Base-by-base conservation (phyloP, 768 basidiomycete species). In the Hypholoma fasciculare region DNA sequence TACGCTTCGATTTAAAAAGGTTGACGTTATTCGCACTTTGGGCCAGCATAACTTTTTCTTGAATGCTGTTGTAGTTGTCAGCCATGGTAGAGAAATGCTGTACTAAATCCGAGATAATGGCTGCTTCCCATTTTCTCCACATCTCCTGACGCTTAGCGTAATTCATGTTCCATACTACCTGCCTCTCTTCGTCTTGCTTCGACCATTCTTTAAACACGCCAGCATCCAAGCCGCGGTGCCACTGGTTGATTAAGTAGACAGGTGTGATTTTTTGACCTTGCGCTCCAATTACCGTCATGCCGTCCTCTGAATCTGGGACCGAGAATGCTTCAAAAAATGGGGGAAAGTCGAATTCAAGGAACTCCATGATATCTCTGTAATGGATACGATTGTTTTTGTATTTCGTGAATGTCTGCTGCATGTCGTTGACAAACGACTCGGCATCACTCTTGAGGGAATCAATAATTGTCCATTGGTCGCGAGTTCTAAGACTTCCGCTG, bases 121-220 rank as follows among this genome's bases (percentile, higher is more conserved):
- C 47, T 44, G 12, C 56, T 62, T 23, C 49, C 53, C 37, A 52
- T 39, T 54, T 64, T 49, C 14, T 7, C 12, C 44, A 26, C 34
- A 17, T 48, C 0, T 71, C 57, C 3, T 56, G 53, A 0, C 80
- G 77, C 6, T 88, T 68, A 0, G 85, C 81, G 0, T 83, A 84
- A 30, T 88, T 62, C 30, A 86, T 68, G 61, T 88, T 86, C 58
- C 82, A 85, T 62, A 88, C 86, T 1, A 88, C 66, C 43, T 87
- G 86, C 61, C 89, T 86, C 4, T 86, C 86, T 0, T 88, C 88
- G 67, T 60, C 54, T 38, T 56, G 20, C 19, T 13, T 42, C 27
- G 54, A 52, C 54, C 54, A 56, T 30, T 26, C 17, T 16, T 54
- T 56, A 16, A 60, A 56, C 12, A 42, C 51, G 0, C 83, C 84